A percentile compares a stretch with the other conserved stretches of the same genome.
These are phyloP conservation scores for Vachellia collinsii DNA, from an alignment of 306 rosid species.

Conservation along the genomic window DNA sequence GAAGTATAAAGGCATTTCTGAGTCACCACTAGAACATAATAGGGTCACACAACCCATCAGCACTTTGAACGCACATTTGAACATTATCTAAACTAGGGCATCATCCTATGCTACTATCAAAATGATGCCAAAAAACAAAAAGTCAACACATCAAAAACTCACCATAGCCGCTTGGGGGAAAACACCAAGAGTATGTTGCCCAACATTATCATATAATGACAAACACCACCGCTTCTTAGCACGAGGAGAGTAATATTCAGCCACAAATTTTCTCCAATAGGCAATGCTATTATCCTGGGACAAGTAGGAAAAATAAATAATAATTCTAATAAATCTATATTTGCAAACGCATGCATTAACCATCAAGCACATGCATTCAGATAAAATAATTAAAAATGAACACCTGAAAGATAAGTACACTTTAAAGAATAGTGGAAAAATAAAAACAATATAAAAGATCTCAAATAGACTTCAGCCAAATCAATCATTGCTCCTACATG, in stretches of 20 bases:
- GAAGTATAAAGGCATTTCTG: background rate
- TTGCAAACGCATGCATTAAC: background rate
- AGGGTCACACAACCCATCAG: slow-evolving; percentile 14
- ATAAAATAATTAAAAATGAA: background rate
- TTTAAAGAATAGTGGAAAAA: background rate
- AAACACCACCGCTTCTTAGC: slow-evolving; percentile 98
- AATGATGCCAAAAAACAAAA: background rate
- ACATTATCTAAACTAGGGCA: background rate
- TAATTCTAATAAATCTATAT: background rate
- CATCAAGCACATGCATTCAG: background rate
- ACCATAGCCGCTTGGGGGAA: slow-evolving; percentile 96
- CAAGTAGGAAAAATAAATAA: slow-evolving; percentile 22
- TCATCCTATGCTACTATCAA: background rate
- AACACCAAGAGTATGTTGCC: slow-evolving; percentile 91
- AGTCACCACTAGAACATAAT: slow-evolving; percentile 1
- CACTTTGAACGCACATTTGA: background rate
- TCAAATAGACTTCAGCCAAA: background rate
- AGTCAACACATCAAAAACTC: slow-evolving; percentile 35
- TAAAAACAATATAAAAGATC: background rate
- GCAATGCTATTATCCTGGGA: slow-evolving; percentile 87
- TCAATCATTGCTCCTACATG: background rate
- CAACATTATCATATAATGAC: slow-evolving; percentile 83
- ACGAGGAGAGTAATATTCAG: slow-evolving; percentile 94
- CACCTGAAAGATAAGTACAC: background rate
- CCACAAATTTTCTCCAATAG: slow-evolving; percentile 97